phyloP scores from a whole-genome alignment of 2,329 filamentous ascomycete species.

The Gaeumannomyces sp. region DNA sequence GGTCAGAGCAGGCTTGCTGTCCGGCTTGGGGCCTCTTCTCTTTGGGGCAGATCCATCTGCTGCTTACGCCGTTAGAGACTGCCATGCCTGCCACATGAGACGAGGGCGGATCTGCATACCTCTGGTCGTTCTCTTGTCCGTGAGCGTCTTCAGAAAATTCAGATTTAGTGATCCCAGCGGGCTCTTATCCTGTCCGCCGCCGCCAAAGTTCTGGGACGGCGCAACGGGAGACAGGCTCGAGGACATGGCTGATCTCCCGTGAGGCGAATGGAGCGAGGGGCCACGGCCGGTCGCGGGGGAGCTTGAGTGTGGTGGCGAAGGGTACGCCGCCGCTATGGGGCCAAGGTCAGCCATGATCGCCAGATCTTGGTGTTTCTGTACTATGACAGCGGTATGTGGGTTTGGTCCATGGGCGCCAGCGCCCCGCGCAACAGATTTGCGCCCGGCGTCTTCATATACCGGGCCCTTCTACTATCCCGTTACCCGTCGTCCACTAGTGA shows the following conservation, averaged over 20 bases:
- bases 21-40: conserved; percentile 87
- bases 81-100: not conserved
- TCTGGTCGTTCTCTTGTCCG: conserved; percentile 71
- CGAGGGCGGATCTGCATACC: conserved; percentile 37
- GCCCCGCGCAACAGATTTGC: not conserved
- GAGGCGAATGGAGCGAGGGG: conserved; percentile 25
- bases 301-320: conserved; percentile 28
- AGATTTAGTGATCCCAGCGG: conserved; percentile 44
- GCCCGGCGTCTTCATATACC: not conserved
- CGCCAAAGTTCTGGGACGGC: conserved; percentile 21
- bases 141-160: conserved; percentile 59
- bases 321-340: conserved; percentile 28
- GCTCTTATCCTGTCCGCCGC: conserved; percentile 28
- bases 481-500: not conserved
- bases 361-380: not conserved
- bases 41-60: conserved; percentile 51
- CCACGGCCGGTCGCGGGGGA: conserved; percentile 24
- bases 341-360: conserved; percentile 28
- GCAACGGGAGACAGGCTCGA: conserved; percentile 41
- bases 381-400: conserved; percentile 5
- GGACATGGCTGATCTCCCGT: conserved; percentile 34
- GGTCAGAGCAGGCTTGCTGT: conserved; percentile 90
- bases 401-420: not conserved
- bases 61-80: not conserved
- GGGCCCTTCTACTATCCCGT: not conserved